Evolutionary conservation across 2,329 filamentous ascomycete species (phyloP).

Genomic region (Aspergillus jensenii): DNA sequence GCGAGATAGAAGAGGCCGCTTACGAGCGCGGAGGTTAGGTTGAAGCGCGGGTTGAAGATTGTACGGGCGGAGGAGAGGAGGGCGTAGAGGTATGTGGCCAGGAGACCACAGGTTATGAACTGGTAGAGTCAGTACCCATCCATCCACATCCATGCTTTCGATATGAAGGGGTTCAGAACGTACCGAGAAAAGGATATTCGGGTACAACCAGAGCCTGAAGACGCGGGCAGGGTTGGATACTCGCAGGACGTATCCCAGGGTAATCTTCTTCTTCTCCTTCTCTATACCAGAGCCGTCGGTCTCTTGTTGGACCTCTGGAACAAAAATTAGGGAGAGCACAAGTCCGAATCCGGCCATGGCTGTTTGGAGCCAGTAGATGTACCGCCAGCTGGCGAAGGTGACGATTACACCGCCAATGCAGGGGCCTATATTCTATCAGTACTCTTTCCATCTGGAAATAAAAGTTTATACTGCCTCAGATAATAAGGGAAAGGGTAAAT

Average conservation of each 20-base stretch:
- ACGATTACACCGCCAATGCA: slow-evolving; percentile 77
- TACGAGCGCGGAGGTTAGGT: slow-evolving; percentile 64
- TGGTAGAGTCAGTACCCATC: slow-evolving; percentile 9
- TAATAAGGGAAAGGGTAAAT: background rate
- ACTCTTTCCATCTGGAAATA: background rate
- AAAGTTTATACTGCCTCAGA: background rate
- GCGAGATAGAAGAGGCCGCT: slow-evolving; percentile 73
- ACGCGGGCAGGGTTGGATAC: slow-evolving; percentile 63
- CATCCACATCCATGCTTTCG: background rate
- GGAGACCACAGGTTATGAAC: slow-evolving; percentile 38
- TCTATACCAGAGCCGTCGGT: slow-evolving; percentile 50
- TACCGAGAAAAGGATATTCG: slow-evolving; percentile 64
- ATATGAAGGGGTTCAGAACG: slow-evolving; percentile 27
- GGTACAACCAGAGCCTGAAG: slow-evolving; percentile 64
- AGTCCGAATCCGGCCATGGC: slow-evolving; percentile 63
- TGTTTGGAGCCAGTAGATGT: slow-evolving; percentile 77
- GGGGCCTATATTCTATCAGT: slow-evolving; percentile 25
- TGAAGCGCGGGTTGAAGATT: slow-evolving; percentile 71
- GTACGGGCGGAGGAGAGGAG: slow-evolving; percentile 69
- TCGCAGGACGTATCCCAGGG: slow-evolving; percentile 9
- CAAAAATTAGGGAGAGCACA: slow-evolving; percentile 61
- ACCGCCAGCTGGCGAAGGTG: slow-evolving; percentile 70
- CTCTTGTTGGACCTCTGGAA: slow-evolving; percentile 61
- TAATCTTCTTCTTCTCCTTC: slow-evolving; percentile 41
- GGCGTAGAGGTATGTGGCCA: slow-evolving; percentile 73